Conservation (phyloP, 208 protist genomes). For the Crithidia sp. region DNA sequence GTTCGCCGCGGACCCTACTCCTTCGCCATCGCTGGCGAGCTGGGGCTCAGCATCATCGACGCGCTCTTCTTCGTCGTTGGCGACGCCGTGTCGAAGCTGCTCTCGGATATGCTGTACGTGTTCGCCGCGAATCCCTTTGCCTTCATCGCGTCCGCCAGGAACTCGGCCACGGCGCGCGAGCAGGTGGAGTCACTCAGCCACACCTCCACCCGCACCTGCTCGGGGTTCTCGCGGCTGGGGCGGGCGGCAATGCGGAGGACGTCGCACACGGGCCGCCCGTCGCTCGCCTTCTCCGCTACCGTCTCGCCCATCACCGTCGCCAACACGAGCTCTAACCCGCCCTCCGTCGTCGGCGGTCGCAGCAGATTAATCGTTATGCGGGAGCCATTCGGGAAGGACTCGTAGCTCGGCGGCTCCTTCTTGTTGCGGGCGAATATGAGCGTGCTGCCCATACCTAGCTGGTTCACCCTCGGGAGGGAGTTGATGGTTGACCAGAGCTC, state of each 20-base stretch:
- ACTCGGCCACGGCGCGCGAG: slow-evolving; percentile 51
- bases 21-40: slow-evolving; percentile 10
- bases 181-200: slow-evolving; percentile 84
- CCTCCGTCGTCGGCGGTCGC: slow-evolving; percentile 63
- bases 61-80: slow-evolving; percentile 32
- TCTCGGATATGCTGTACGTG: slow-evolving; percentile 68
- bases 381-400: slow-evolving; percentile 85
- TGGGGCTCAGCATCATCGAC: slow-evolving; percentile 6
- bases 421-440: slow-evolving; percentile 86
- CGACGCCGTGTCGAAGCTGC: slow-evolving; percentile 49
- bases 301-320: slow-evolving; percentile 79
- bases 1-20: not conserved
- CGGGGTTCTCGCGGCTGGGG: slow-evolving; percentile 63
- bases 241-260: slow-evolving; percentile 80
- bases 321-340: slow-evolving; percentile 71
- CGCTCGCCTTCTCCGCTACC: slow-evolving; percentile 57
- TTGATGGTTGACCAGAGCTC: slow-evolving; percentile 92
- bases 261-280: slow-evolving; percentile 76
- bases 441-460: slow-evolving; percentile 78
- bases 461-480: slow-evolving; percentile 84
- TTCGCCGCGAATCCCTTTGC: slow-evolving; percentile 47
- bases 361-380: slow-evolving; percentile 78
- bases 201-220: slow-evolving; percentile 82
- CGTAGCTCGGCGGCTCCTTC: slow-evolving; percentile 85
- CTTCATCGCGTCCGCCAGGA: slow-evolving; percentile 57